Percentiles rank a stretch among this genome's conserved stretches.
These are phyloP conservation scores for Zymoseptoria ardabiliae DNA, from an alignment of 2,329 filamentous ascomycete species.

Conservation along the genomic window DNA sequence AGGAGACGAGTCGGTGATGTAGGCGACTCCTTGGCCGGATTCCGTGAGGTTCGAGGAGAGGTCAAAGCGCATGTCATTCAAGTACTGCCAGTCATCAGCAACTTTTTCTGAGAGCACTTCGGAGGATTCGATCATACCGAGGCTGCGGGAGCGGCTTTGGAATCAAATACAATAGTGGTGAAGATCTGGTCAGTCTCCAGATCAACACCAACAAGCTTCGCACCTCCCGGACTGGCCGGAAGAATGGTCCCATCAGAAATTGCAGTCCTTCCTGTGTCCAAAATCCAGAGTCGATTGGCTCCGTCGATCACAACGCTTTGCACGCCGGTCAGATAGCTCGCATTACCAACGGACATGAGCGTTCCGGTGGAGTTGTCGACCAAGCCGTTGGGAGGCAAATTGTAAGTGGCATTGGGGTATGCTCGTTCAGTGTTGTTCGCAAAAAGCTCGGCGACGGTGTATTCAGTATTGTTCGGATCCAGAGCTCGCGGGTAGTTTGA, in stretches of 20 bases:
- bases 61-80: constrained; percentile 50
- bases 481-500: constrained; percentile 46
- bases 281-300: constrained; percentile 45
- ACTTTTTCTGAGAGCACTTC: no score
- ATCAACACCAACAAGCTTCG: constrained; percentile 45
- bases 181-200: constrained; percentile 41
- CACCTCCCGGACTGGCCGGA: constrained; percentile 40
- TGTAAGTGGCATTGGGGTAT: constrained; percentile 32
- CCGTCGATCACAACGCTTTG: constrained; percentile 48
- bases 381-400: background rate
- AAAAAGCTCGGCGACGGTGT: constrained; percentile 43
- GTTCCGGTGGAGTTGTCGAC: background rate
- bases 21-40: constrained; percentile 42
- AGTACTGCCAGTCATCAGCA: constrained; percentile 30
- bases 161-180: constrained; percentile 46
- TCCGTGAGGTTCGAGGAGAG: constrained; percentile 36
- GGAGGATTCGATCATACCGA: no score
- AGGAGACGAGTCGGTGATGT: constrained; percentile 46
- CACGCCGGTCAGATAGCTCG: constrained; percentile 44
- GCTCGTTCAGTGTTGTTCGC: constrained; percentile 37
- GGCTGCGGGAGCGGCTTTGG: constrained; percentile 40
- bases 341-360: background rate
- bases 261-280: constrained; percentile 46
- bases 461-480: constrained; percentile 43
- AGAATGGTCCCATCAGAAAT: constrained; percentile 39